Conservation (phyloP, 2,329 filamentous ascomycete species). For the Colletotrichum chlorophyti region DNA sequence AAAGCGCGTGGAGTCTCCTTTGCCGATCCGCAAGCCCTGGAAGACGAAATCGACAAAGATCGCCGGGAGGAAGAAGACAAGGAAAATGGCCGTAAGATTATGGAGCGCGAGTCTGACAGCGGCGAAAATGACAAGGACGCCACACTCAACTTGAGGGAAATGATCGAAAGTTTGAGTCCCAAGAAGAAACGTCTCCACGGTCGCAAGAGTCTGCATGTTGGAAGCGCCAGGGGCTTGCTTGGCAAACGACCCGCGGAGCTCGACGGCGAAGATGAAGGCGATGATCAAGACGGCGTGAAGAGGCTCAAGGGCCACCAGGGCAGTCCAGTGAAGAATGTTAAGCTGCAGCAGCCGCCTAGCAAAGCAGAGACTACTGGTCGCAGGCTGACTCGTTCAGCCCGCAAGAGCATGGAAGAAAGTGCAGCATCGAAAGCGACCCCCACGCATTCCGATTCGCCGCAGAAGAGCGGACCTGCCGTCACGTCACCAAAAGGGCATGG, state of each 20-base stretch:
- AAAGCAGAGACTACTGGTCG: conserved; percentile 72
- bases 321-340: conserved; percentile 79
- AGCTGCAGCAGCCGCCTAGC: conserved; percentile 71
- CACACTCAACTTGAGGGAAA: conserved; percentile 73
- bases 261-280: conserved; percentile 66
- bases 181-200: conserved; percentile 72
- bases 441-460: conserved; percentile 54
- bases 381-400: conserved; percentile 57
- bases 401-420: conserved; percentile 52
- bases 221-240: conserved; percentile 74
- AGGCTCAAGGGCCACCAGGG: conserved; percentile 74
- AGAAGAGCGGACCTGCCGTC: conserved; percentile 45
- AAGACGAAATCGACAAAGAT: conserved; percentile 68
- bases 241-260: conserved; percentile 78
- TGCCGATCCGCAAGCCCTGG: conserved; percentile 68
- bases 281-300: conserved; percentile 68
- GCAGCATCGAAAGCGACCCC: conserved; percentile 45
- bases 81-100: conserved; percentile 63
- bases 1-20: conserved; percentile 62
- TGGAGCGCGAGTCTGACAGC: conserved; percentile 59
- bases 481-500: conserved; percentile 64
- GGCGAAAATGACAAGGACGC: conserved; percentile 63
- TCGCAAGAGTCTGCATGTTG: conserved; percentile 79
- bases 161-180: conserved; percentile 80
- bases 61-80: conserved; percentile 65